These are phyloP conservation scores for Citrus medica DNA, from an alignment of 345 rosid species.

Conservation along the genomic window DNA sequence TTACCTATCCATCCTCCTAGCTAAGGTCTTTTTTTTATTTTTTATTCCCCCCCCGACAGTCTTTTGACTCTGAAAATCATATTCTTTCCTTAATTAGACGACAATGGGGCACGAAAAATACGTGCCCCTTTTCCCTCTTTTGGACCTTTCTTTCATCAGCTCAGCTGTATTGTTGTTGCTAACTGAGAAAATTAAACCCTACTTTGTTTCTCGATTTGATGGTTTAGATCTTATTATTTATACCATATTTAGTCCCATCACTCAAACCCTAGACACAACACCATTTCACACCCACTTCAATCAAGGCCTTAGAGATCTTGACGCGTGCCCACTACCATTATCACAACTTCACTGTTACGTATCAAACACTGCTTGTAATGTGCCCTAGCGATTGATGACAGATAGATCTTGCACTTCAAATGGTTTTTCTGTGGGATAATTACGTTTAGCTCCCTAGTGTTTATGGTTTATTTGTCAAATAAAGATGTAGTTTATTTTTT, in stretches of 20 bases:
- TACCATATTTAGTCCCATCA: constrained; percentile 13
- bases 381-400: too few species aligned
- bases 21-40: neutral
- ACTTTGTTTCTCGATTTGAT: constrained; percentile 14
- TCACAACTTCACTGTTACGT: neutral
- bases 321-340: neutral
- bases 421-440: too few species aligned
- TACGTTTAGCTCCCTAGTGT: too few species aligned
- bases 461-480: too few species aligned
- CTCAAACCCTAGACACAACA: constrained; percentile 2
- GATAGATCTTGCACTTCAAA: too few species aligned
- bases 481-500: too few species aligned
- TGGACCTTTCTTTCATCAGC: neutral
- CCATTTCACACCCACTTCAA: constrained; percentile 1
- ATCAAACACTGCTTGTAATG: neutral
- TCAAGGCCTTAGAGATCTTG: neutral
- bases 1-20: neutral
- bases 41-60: neutral
- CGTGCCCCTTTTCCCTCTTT: neutral
- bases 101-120: too few species aligned
- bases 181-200: neutral
- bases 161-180: too few species aligned
- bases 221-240: constrained; percentile 13
- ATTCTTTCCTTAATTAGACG: neutral
- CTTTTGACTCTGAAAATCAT: constrained; percentile 6